Base-by-base conservation (phyloP, 768 basidiomycete species). In the Tylopilus intermedius region DNA sequence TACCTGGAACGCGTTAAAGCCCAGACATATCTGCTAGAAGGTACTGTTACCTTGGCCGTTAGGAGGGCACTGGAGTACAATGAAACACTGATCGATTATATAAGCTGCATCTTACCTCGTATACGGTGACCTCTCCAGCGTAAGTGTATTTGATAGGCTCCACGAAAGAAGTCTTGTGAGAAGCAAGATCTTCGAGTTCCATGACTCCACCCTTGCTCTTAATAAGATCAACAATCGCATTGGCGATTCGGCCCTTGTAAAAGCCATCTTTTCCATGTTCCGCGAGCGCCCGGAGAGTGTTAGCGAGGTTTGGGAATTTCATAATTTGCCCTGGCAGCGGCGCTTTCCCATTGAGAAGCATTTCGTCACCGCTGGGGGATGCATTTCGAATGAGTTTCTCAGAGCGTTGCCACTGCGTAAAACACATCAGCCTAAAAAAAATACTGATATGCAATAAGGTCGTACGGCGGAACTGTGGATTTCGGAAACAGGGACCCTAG, bases 71-170 rank as follows among this genome's bases (percentile, higher is more conserved):
- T 92, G 41, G 6, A 42, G 14, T 38, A 49, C 18, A 55, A 47
- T 43, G 5, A 30, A 21, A 47, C 21, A 15, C 27, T 54, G 10
- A 26, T 29, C 41, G 48, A 44, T 9, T 47, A 41, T 3, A 21
- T 13, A 18, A 24, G 15, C 9, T 33, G 15, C 7, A n/a, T 24
- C 75, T 55, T 60, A 89, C 93, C 80, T 99, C 95, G 67, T 92
- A 92, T 0, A 98, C 75, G 0, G 93, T 92, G 7, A 97, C 87
- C 53, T 93, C 88, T 8, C 78, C 75, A 18, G 78, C 86, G 60
- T 90, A 98, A 2, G 87, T 92, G 67, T 95, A 95, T 52, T 82
- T 84, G 72, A 97, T 94, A 2, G 96, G 95, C 55, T 93, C 82
- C 15, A 97, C 90, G 37, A 90, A 80, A 4, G 83, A 74, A 0